These are phyloP conservation scores for Gymnopilus junonius DNA, from an alignment of 768 basidiomycete species.

Conservation along the genomic window DNA sequence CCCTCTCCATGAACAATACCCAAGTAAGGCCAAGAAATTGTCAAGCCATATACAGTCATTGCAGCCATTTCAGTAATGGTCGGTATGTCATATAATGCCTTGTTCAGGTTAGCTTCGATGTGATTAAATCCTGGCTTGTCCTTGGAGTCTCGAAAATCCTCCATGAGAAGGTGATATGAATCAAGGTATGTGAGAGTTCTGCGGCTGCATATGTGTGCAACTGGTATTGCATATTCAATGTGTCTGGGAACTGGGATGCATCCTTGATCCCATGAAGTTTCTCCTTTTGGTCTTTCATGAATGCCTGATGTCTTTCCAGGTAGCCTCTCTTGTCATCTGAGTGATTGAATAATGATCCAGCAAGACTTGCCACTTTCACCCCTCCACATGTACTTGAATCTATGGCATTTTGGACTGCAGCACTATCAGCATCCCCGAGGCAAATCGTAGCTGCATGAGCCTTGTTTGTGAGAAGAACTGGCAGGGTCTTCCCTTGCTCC, in stretches of 20 bases:
- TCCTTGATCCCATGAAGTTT: neutral
- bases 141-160: neutral
- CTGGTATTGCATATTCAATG: neutral
- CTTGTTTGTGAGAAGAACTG: conserved; percentile 30
- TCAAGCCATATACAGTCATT: conserved; percentile 21
- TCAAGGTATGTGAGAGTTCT: neutral
- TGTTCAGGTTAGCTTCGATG: neutral
- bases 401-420: conserved; percentile 16
- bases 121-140: neutral
- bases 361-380: conserved; percentile 24
- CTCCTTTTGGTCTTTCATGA: neutral
- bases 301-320: conserved; percentile 3
- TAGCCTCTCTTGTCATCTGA: conserved; percentile 33
- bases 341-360: conserved; percentile 31
- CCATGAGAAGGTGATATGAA: neutral
- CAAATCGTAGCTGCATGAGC: conserved; percentile 26
- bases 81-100: conserved; percentile 9
- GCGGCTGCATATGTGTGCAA: neutral
- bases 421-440: conserved; percentile 9
- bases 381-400: conserved; percentile 27
- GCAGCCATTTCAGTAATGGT: conserved; percentile 27
- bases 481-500: conserved; percentile 11
- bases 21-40: conserved; percentile 30
- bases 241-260: neutral
- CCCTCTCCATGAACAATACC: conserved; percentile 13